Conservation (phyloP, 2,329 filamentous ascomycete species). For the Boeremia lycopersici region DNA sequence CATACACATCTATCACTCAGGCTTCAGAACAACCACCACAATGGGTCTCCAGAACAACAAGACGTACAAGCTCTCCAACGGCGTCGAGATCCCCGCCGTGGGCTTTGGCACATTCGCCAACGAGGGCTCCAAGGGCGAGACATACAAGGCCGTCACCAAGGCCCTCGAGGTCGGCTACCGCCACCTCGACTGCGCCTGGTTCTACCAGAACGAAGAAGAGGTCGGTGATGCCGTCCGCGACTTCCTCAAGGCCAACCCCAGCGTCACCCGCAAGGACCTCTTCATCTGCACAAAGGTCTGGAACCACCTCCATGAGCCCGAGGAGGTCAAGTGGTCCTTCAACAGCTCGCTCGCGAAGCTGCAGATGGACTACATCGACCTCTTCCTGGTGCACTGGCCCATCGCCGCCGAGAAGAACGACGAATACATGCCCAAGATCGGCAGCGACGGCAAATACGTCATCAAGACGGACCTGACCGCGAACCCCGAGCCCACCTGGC, state of each 20-base stretch:
- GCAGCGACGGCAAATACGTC: constrained; percentile 62
- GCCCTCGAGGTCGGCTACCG: constrained; percentile 67
- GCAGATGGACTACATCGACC: constrained; percentile 67
- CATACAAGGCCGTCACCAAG: constrained; percentile 61
- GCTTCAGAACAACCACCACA: constrained; percentile 12
- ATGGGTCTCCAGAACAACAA: constrained; percentile 45
- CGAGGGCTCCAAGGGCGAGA: constrained; percentile 65
- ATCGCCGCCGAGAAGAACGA: constrained; percentile 59
- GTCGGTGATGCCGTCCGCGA: constrained; percentile 69
- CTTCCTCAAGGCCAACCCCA: constrained; percentile 61
- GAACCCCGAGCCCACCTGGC: constrained; percentile 71
- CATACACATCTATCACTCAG: not conserved
- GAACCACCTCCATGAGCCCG: constrained; percentile 60
- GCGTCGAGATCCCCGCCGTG: constrained; percentile 68
- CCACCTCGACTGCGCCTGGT: constrained; percentile 72
- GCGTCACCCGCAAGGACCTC: constrained; percentile 63
- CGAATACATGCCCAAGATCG: constrained; percentile 61
- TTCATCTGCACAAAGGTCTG: constrained; percentile 79
- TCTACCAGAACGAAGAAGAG: constrained; percentile 74
- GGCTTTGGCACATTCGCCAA: constrained; percentile 77
- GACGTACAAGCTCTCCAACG: constrained; percentile 62
- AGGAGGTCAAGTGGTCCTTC: constrained; percentile 65
- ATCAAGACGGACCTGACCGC: constrained; percentile 70
- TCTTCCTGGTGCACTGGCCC: constrained; percentile 72
- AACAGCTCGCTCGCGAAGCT: constrained; percentile 69